A percentile compares a stretch with the other conserved stretches of the same genome.
Conservation (phyloP, 2,329 filamentous ascomycete genomes). For the Penicillium sp. region DNA sequence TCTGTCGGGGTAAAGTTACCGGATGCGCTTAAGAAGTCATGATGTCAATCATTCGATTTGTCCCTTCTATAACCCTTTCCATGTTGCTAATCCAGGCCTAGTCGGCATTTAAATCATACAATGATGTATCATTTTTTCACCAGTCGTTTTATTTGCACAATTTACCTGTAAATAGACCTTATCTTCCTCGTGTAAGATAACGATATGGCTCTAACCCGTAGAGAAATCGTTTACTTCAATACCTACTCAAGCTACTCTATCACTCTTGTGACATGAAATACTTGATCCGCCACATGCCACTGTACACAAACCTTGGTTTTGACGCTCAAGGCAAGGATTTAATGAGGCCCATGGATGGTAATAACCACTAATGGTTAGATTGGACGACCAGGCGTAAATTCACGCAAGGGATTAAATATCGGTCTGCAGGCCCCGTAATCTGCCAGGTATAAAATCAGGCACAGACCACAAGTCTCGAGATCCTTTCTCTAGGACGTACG, state of each 20-base stretch:
- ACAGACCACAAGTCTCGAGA: neutral
- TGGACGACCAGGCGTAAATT: neutral
- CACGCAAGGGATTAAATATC: neutral
- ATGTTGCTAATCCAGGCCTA: neutral
- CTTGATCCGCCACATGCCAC: neutral
- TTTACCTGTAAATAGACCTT: neutral
- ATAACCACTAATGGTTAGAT: neutral
- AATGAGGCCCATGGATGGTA: neutral
- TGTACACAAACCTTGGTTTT: neutral
- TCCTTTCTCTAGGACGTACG: neutral
- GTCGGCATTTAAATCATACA: neutral
- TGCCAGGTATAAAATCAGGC: neutral
- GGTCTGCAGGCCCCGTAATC: neutral
- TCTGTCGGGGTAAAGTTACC: neutral
- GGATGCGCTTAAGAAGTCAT: neutral
- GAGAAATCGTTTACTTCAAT: neutral
- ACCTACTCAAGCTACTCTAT: neutral
- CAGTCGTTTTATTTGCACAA: neutral
- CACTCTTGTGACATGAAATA: neutral
- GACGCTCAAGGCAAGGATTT: neutral
- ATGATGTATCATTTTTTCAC: neutral
- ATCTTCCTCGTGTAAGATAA: neutral
- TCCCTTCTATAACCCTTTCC: neutral
- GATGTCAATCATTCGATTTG: neutral
- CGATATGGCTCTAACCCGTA: neutral